These are phyloP conservation scores for Larix kaempferi DNA, from an alignment of 75 land plant species.

Conservation along the genomic window DNA sequence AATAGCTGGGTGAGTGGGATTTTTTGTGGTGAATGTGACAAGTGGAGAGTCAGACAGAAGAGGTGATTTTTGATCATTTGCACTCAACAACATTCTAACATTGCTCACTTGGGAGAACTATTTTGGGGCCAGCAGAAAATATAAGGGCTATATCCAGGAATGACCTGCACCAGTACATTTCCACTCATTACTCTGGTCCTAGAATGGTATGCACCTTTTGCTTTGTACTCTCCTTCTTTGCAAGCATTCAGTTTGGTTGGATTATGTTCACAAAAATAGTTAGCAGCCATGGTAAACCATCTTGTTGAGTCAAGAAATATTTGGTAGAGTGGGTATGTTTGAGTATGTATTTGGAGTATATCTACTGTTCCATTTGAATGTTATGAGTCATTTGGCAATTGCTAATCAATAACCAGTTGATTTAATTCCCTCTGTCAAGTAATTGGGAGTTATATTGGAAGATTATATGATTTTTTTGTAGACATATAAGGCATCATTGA, in stretches of 20 bases:
- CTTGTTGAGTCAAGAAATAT: neutral
- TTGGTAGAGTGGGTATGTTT: neutral
- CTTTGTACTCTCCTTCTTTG: slow-evolving; percentile 4
- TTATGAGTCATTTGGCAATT: no score
- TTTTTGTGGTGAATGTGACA: neutral
- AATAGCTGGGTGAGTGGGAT: no score
- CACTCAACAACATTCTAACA: slow-evolving; percentile 35
- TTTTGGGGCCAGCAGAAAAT: slow-evolving; percentile 48
- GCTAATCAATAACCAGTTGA: no score
- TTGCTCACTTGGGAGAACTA: slow-evolving; percentile 42
- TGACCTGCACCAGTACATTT: slow-evolving; percentile 34
- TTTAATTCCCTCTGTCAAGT: no score
- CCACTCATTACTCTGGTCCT: slow-evolving; percentile 49
- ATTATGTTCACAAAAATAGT: no score
- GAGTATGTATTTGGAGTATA: neutral
- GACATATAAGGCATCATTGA: no score
- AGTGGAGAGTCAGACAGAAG: slow-evolving; percentile 53
- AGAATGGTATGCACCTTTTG: slow-evolving; percentile 30
- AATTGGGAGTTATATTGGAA: no score
- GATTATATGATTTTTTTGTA: no score
- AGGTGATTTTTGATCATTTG: slow-evolving; percentile 52
- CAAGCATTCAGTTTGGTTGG: neutral
- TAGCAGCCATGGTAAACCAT: neutral
- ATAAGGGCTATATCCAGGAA: slow-evolving; percentile 35
- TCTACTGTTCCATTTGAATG: neutral